Evolutionary conservation across 495 filamentous ascomycete genomes (phyloP).

Genomic region (Melanomma pulvis-pyrius): DNA sequence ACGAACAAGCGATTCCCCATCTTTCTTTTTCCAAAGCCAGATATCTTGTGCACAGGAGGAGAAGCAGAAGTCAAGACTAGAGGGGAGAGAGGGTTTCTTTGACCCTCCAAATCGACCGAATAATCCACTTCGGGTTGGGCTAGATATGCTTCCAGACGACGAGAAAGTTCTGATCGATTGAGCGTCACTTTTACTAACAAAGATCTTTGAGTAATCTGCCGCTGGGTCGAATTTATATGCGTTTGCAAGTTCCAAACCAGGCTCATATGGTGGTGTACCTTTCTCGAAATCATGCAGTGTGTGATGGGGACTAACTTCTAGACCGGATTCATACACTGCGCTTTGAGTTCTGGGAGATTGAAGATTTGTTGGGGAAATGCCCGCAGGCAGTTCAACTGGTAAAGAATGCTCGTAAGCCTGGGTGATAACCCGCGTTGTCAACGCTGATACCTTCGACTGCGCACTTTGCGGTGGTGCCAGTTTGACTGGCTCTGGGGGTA

Average conservation of each 20-base stretch:
- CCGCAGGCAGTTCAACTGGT: not conserved
- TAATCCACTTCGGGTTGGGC: not conserved
- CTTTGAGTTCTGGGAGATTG: no score
- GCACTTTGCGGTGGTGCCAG: no score
- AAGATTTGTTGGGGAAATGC: not conserved
- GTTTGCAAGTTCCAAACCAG: not conserved
- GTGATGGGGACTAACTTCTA: not conserved
- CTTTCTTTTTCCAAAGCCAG: slow-evolving; percentile 8
- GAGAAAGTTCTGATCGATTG: slow-evolving; percentile 1
- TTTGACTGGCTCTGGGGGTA: no score
- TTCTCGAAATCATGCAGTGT: not conserved
- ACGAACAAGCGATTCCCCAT: not conserved
- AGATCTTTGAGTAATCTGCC: not conserved
- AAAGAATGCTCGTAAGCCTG: not conserved
- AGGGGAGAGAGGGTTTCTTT: not conserved
- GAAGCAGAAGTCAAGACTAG: slow-evolving; percentile 9
- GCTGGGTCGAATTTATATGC: not conserved
- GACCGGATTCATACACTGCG: not conserved
- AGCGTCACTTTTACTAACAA: not conserved
- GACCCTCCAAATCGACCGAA: not conserved
- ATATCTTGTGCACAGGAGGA: not conserved
- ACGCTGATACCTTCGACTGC: no score
- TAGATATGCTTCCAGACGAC: not conserved
- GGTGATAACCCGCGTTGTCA: no score
- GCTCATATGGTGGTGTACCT: not conserved